Conservation (phyloP, 306 rosid genomes). For the Argentina anserina region DNA sequence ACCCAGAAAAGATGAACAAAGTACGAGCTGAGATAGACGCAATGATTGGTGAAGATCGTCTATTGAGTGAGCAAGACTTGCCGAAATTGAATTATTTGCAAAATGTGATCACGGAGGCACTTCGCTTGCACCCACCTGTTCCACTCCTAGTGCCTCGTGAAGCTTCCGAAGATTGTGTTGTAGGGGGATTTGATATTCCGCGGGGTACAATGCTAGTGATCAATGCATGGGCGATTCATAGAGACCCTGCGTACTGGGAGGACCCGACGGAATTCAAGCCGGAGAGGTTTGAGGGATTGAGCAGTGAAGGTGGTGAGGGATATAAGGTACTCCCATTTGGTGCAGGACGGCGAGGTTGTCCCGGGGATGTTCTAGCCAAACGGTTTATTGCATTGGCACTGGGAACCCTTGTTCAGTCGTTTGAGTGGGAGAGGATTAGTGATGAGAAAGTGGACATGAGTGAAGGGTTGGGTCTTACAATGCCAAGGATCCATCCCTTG, state of each 20-base stretch:
- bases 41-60: constrained; percentile 15
- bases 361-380: constrained; percentile 33
- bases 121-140: constrained; percentile 23
- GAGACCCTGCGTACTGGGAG: constrained; percentile 20
- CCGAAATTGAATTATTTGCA: constrained; percentile 31
- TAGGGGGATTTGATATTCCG: constrained; percentile 18
- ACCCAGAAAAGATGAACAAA: constrained; percentile 38
- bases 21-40: constrained; percentile 21
- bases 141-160: constrained; percentile 31
- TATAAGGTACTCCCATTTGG: constrained; percentile 38
- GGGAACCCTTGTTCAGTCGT: constrained; percentile 24
- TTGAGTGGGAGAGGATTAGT: constrained; percentile 26
- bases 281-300: constrained; percentile 17
- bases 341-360: constrained; percentile 39
- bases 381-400: constrained; percentile 15
- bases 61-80: constrained; percentile 26
- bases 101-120: constrained; percentile 21
- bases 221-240: constrained; percentile 28
- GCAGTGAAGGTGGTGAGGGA: not conserved
- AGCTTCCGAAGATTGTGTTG: constrained; percentile 13
- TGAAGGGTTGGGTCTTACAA: constrained; percentile 20
- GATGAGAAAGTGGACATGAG: constrained; percentile 15
- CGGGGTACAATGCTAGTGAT: constrained; percentile 21
- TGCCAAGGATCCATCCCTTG: constrained; percentile 22
- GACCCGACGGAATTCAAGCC: constrained; percentile 15